These are phyloP conservation scores for Hirschioporus abietinus DNA, from an alignment of 768 basidiomycete species.

Conservation along the genomic window DNA sequence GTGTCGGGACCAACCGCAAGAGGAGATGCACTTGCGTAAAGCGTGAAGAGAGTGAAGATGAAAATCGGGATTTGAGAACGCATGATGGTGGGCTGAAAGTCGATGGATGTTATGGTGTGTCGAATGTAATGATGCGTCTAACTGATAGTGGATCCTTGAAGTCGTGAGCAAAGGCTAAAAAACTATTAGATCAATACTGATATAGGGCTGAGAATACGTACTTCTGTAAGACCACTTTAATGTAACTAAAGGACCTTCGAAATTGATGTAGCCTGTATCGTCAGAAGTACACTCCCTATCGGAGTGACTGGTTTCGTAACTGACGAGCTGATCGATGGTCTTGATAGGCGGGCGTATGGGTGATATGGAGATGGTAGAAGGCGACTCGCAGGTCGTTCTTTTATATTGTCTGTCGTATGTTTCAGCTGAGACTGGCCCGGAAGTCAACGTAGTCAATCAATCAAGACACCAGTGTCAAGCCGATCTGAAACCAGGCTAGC, in stretches of 20 bases:
- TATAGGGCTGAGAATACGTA: no score
- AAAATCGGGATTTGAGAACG: background rate
- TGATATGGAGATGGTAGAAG: background rate
- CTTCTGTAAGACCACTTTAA: no score
- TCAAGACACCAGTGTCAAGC: background rate
- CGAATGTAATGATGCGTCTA: no score
- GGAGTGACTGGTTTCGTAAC: background rate
- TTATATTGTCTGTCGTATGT: background rate
- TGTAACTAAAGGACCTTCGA: background rate
- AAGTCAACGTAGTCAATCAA: background rate
- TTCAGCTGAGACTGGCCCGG: background rate
- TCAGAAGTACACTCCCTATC: background rate
- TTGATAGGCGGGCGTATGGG: background rate
- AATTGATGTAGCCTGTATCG: background rate
- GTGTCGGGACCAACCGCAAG: background rate
- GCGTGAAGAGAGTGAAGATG: background rate
- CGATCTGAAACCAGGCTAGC: background rate
- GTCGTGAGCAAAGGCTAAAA: background rate
- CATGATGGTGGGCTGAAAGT: background rate
- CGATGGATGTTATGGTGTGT: no score
- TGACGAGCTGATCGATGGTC: background rate
- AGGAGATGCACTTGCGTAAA: background rate
- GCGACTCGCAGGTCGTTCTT: background rate
- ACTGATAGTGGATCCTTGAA: background rate
- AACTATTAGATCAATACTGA: no score